These are phyloP conservation scores for Russula griseocarnosa DNA, from an alignment of 768 basidiomycete genomes.

Conservation along the genomic window DNA sequence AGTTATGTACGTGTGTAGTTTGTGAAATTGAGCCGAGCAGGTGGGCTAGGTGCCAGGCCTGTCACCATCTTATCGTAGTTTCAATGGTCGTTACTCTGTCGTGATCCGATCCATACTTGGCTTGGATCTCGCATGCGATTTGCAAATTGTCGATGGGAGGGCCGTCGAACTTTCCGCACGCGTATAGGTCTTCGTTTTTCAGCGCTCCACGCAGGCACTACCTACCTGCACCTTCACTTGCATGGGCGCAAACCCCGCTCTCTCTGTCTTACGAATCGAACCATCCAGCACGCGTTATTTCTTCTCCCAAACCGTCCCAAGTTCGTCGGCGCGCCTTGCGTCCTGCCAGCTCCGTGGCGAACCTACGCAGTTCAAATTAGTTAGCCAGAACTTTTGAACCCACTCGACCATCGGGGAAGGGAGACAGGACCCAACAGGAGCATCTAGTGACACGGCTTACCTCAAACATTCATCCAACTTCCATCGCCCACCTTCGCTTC, in stretches of 20 bases:
- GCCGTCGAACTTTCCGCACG: neutral
- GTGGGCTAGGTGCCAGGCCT: neutral
- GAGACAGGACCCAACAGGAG: no score
- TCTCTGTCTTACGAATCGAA: constrained; percentile 42
- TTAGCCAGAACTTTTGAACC: no score
- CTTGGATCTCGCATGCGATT: no score
- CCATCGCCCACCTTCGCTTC: constrained; percentile 51
- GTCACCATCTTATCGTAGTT: neutral
- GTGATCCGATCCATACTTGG: neutral
- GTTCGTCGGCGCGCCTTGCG: constrained; percentile 59
- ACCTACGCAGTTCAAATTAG: constrained; percentile 42
- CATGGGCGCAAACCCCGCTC: no score
- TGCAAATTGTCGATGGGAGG: neutral
- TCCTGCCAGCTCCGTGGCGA: constrained; percentile 79
- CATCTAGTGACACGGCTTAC: constrained; percentile 37
- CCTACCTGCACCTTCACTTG: neutral
- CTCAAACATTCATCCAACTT: constrained; percentile 77
- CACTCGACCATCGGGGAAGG: no score
- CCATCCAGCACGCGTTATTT: constrained; percentile 76
- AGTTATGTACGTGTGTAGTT: no score
- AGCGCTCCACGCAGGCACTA: neutral
- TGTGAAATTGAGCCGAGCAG: neutral
- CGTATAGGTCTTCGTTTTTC: neutral
- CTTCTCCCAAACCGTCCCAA: constrained; percentile 68
- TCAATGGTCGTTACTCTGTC: neutral